phyloP scores from a whole-genome alignment of 306 rosid species.

The Myrica gale region DNA sequence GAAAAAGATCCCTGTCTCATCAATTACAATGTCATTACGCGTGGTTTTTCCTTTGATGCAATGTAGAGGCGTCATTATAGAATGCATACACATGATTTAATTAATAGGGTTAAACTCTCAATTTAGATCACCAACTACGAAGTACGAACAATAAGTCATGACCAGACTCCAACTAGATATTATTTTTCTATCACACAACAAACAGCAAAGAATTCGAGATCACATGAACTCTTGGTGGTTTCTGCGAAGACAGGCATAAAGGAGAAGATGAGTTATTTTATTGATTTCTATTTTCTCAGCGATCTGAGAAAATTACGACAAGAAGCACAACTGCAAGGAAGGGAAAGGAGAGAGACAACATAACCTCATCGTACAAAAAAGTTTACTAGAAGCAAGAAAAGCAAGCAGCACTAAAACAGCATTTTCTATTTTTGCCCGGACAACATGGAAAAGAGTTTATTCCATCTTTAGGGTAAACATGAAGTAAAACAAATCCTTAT shows the following conservation, averaged over 20 bases:
- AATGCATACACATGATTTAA: too few species aligned
- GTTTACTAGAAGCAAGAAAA: not conserved
- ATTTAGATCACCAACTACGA: not conserved
- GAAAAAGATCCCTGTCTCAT: too few species aligned
- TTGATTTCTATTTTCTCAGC: not conserved
- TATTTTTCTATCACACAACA: conserved; percentile 4
- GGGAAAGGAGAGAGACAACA: too few species aligned
- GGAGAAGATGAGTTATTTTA: not conserved
- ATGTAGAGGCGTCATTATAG: too few species aligned
- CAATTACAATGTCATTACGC: too few species aligned
- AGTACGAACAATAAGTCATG: not conserved
- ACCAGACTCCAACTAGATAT: not conserved
- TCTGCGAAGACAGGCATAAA: not conserved
- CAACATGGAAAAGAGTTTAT: not conserved
- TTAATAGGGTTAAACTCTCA: not conserved
- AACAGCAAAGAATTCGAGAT: not conserved
- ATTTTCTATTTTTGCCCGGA: too few species aligned
- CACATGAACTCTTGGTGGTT: conserved; percentile 2
- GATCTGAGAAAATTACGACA: not conserved
- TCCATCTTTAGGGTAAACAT: not conserved
- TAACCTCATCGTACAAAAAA: not conserved
- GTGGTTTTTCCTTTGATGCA: too few species aligned
- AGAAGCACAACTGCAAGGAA: not conserved
- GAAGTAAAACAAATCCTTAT: not conserved
- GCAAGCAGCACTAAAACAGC: not conserved